A percentile compares a stretch with the other conserved stretches of the same genome.
Evolutionary conservation across 805 yeast genomes (phyloP).

Genomic region (Schwanniomyces polymorphus): DNA sequence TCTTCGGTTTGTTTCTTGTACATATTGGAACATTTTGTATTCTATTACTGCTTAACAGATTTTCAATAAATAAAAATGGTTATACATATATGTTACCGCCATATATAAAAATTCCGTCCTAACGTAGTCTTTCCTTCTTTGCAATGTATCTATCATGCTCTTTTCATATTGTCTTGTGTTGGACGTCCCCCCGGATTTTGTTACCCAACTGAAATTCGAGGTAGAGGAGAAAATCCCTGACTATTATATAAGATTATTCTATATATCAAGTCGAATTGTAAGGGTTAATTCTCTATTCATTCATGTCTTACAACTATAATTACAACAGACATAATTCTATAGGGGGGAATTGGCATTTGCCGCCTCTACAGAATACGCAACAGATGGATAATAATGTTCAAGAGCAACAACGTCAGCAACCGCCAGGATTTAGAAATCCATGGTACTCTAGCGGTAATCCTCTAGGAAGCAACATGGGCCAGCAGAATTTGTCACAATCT

Average conservation of each 20-base stretch:
- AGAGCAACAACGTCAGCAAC: constrained; percentile 9
- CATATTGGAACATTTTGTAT: constrained; percentile 1
- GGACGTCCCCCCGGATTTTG: background rate
- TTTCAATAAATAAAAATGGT: background rate
- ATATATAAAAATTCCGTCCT: background rate
- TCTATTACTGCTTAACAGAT: background rate
- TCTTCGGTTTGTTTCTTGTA: background rate
- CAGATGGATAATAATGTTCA: constrained; percentile 7
- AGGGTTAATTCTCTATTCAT: background rate
- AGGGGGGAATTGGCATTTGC: constrained; percentile 39
- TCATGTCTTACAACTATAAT: constrained; percentile 32
- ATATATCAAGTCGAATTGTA: constrained; percentile 1
- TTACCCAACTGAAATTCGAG: background rate
- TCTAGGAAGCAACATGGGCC: constrained; percentile 1
- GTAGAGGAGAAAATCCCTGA: constrained; percentile 1
- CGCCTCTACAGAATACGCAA: constrained; percentile 20
- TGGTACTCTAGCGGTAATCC: constrained; percentile 31
- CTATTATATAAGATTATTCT: background rate
- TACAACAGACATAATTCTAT: constrained; percentile 38
- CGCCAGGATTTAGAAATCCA: constrained; percentile 43
- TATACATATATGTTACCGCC: background rate
- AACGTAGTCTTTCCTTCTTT: background rate
- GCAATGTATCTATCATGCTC: background rate
- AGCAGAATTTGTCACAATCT: constrained; percentile 16
- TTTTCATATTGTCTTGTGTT: background rate